Conservation (phyloP, 2,329 filamentous ascomycete species). For the Chaetomium strumarium region DNA sequence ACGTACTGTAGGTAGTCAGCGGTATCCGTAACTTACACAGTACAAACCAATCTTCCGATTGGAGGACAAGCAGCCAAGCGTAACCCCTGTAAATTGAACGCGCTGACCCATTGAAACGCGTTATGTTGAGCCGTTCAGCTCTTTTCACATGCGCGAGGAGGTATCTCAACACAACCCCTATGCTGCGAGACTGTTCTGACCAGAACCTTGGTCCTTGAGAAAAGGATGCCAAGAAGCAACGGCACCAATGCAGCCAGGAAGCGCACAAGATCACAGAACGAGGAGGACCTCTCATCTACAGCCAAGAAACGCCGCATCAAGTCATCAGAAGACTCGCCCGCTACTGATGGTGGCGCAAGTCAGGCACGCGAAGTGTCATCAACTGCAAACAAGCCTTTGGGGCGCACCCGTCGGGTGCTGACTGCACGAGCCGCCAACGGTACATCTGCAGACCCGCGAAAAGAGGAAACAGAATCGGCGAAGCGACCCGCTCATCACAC, state of each 20-base stretch:
- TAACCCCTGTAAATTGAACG: not conserved
- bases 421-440: not conserved
- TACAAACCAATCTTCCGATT: too few relatives aligned
- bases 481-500: not conserved
- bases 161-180: not conserved
- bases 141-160: not conserved
- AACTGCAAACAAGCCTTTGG: not conserved
- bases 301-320: slow-evolving; percentile 19
- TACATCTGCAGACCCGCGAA: not conserved
- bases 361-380: not conserved
- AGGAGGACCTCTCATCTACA: slow-evolving; percentile 13
- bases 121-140: not conserved
- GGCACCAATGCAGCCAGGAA: slow-evolving; percentile 7
- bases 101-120: slow-evolving; percentile 1
- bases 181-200: not conserved
- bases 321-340: not conserved
- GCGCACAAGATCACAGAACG: slow-evolving; percentile 14
- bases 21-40: too few relatives aligned
- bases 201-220: not conserved
- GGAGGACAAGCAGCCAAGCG: too few relatives aligned
- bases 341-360: not conserved
- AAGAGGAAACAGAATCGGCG: not conserved
- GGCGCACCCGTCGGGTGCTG: not conserved
- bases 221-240: not conserved
- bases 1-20: too few relatives aligned